Evolutionary conservation across 169 alveolate species (phyloP), one percentile per base, ranked within the genome.

Genomic region (Babesia caballi): DNA sequence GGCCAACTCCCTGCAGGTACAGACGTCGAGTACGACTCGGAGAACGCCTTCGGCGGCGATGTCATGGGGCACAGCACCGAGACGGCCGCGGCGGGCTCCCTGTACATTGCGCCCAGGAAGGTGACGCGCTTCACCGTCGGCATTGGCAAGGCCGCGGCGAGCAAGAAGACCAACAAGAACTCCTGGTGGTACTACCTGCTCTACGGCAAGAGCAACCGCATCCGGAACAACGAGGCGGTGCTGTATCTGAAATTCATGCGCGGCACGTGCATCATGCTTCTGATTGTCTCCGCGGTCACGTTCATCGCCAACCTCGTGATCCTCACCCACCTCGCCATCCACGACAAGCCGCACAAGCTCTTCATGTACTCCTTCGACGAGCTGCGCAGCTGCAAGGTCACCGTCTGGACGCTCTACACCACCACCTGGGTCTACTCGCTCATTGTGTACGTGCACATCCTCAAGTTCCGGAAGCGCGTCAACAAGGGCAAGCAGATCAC

Each of bases 351-450:
- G 0, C 42, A 60, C 21, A 40, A 47, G 8, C 38, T 81, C 23
- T 30, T 52, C n/a, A 66, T 47, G 6, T 81, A 70, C 56, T 44
- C 84, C 19, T 35, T 70, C 7, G 77, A 70, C n/a, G 88, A 81
- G 21, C 38, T 81, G 83, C 23, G 57, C 12, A 61, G 36, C 54
- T 70, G 74, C 65, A 81, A 53, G 44, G 56, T 56, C 3, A 61
- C 72, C 33, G 70, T 76, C 30, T 71, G 84, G 84, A 69, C 84
- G 32, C 84, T 81, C 9, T 81, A 81, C 53, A 32, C 65, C 19
- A 61, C 67, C 33, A 57, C 73, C 46, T 81, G 88, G 88, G 49
- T 81, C 6, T 81, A 81, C 66, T 81, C 85, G 36, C 9, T 81
- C 15, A 66, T 81, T 21, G 71, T 76, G 27, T 81, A 81, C 36